These are phyloP conservation scores for Phycomyces blakesleeanus DNA, from an alignment of 192 early-diverging fungal species.

Conservation along the genomic window DNA sequence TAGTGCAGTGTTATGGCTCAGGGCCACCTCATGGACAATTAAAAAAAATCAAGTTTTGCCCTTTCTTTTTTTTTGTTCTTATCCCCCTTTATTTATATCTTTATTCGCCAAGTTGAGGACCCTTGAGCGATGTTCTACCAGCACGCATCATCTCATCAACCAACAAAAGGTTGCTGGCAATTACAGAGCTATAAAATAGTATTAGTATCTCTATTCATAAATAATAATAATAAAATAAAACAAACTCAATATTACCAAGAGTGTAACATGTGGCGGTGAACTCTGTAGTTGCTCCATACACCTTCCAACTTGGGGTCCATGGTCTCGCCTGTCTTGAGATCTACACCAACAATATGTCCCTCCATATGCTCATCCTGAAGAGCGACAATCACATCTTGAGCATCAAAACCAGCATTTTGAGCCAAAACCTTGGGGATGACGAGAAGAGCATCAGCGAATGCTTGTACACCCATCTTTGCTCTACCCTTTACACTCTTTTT, in stretches of 20 bases:
- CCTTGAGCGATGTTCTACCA: constrained; percentile 38
- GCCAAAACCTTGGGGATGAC: constrained; percentile 97
- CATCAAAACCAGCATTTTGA: constrained; percentile 92
- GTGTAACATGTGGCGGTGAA: constrained; percentile 92
- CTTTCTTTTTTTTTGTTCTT: background rate
- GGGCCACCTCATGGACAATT: too few relatives aligned
- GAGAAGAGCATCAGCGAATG: constrained; percentile 93
- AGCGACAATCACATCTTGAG: constrained; percentile 91
- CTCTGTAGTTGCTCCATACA: constrained; percentile 98
- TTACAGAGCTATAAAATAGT: constrained; percentile 61
- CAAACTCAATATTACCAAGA: constrained; percentile 52
- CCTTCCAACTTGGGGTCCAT: constrained; percentile 90
- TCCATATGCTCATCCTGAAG: constrained; percentile 89
- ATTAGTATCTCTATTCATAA: background rate
- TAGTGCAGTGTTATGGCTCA: too few relatives aligned
- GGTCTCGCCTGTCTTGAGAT: constrained; percentile 91
- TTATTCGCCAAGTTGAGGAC: constrained; percentile 32
- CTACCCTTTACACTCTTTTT: constrained; percentile 87
- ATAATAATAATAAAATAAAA: background rate
- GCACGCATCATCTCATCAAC: constrained; percentile 98
- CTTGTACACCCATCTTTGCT: constrained; percentile 94
- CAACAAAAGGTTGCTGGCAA: constrained; percentile 94
- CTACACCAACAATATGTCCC: constrained; percentile 90
- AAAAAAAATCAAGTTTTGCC: too few relatives aligned
- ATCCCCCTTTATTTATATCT: background rate